These are phyloP conservation scores for Syncephalastrum sp. DNA, from an alignment of 371 early-diverging fungal species.

Conservation along the genomic window DNA sequence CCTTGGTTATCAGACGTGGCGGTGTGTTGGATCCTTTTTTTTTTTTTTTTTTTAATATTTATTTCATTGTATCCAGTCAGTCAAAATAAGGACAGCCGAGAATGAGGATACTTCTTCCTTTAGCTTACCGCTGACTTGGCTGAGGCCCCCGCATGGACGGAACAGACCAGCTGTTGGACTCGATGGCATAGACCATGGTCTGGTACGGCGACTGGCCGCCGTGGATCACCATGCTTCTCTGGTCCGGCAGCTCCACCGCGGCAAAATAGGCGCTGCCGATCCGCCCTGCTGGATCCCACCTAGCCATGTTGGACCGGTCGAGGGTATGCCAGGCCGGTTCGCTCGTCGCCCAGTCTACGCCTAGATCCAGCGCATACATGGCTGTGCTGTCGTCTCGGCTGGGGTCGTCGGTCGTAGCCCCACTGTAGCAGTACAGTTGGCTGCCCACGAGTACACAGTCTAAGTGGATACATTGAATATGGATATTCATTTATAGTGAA, in stretches of 20 bases:
- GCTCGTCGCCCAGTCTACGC: slow-evolving; percentile 23
- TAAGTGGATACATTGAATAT: slow-evolving; percentile 3
- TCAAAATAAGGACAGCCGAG: too few species aligned
- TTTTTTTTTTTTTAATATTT: slow-evolving; percentile 2
- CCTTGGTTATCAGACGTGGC: slow-evolving; percentile 31
- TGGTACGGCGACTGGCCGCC: slow-evolving; percentile 20
- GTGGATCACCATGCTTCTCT: slow-evolving; percentile 22
- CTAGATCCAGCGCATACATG: slow-evolving; percentile 21
- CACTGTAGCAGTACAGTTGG: slow-evolving; percentile 30
- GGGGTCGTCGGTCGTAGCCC: slow-evolving; percentile 6
- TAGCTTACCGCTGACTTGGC: slow-evolving; percentile 8
- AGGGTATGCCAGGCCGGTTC: slow-evolving; percentile 24
- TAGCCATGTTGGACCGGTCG: too few species aligned
- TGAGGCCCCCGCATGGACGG: slow-evolving; percentile 5
- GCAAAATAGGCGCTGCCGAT: slow-evolving; percentile 22
- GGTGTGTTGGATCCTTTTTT: slow-evolving; percentile 29
- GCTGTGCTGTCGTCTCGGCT: slow-evolving; percentile 6
- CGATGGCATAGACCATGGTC: slow-evolving; percentile 18
- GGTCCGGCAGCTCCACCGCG: slow-evolving; percentile 15
- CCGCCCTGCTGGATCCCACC: slow-evolving; percentile 6
- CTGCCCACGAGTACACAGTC: slow-evolving; percentile 25
- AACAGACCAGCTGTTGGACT: slow-evolving; percentile 12
- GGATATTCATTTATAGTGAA: not conserved
- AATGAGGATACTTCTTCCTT: too few species aligned
- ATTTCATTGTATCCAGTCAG: too few species aligned